Evolutionary conservation across 2,329 filamentous ascomycete genomes (phyloP).

Genomic region (Thelonectria discophora): DNA sequence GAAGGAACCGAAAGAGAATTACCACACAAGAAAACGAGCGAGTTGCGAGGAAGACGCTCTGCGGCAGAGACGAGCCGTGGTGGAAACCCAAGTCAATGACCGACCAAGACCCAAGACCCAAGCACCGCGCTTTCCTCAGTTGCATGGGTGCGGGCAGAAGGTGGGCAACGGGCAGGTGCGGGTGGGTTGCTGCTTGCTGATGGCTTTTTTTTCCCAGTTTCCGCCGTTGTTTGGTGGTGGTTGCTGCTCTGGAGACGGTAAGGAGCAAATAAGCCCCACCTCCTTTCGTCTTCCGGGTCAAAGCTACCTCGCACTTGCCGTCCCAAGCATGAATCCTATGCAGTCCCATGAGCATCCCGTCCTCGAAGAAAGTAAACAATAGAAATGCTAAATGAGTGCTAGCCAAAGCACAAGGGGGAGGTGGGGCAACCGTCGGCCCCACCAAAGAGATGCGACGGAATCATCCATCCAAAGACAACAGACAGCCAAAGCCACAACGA

Average conservation of each 20-base stretch:
- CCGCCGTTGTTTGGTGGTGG: constrained; percentile 9
- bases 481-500: constrained; percentile 9
- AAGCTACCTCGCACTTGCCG: neutral
- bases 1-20: constrained; percentile 17
- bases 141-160: constrained; percentile 12
- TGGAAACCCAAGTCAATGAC: constrained; percentile 19
- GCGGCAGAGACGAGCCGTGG: neutral
- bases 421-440: constrained; percentile 3
- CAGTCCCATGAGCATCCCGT: neutral
- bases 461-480: constrained; percentile 20
- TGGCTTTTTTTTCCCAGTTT: neutral
- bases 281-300: constrained; percentile 6
- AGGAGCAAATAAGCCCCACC: constrained; percentile 37
- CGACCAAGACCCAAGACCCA: too few relatives aligned
- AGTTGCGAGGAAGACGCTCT: constrained; percentile 5
- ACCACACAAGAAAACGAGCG: constrained; percentile 9
- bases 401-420: neutral
- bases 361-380: constrained; percentile 38
- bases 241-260: constrained; percentile 31
- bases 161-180: constrained; percentile 10
- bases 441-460: constrained; percentile 18
- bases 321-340: neutral
- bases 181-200: constrained; percentile 18
- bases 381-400: neutral
- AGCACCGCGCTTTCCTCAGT: constrained; percentile 17